Evolutionary conservation across 305 asterid species (phyloP).

Genomic region (Fraxinus velutina): DNA sequence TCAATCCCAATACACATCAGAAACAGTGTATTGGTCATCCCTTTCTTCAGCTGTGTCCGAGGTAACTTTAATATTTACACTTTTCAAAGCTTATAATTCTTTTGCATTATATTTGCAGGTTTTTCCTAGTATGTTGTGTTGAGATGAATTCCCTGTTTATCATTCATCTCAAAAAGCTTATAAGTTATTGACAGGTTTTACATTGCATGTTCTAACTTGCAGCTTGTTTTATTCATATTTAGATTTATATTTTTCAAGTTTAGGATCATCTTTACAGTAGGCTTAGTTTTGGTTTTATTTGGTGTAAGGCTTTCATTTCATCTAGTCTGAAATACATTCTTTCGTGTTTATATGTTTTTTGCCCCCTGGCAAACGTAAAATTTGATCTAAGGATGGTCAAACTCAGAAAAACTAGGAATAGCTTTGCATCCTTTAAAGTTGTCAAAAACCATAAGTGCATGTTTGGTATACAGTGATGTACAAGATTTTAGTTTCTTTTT

Average conservation of each 20-base stretch:
- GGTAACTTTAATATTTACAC: slow-evolving; percentile 34
- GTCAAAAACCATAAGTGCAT: not conserved
- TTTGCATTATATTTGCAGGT: not conserved
- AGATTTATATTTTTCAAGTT: not conserved
- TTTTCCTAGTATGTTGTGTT: not conserved
- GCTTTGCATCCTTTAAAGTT: not conserved
- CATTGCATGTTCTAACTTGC: not conserved
- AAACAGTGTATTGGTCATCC: slow-evolving; percentile 70
- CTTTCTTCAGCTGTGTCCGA: slow-evolving; percentile 79
- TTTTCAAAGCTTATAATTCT: not conserved
- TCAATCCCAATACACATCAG: slow-evolving; percentile 64
- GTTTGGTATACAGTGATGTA: not conserved
- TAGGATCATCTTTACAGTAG: not conserved
- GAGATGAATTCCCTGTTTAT: not conserved
- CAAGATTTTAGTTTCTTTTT: not conserved
- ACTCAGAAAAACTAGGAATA: not conserved
- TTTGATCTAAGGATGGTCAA: not conserved
- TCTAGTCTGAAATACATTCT: not conserved
- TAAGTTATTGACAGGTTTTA: not conserved
- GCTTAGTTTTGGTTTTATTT: not conserved
- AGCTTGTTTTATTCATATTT: not conserved
- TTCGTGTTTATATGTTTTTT: not conserved
- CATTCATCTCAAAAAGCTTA: not conserved
- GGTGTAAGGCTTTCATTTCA: not conserved
- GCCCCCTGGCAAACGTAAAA: not conserved